A percentile compares a stretch with the other conserved stretches of the same genome.
phyloP scores from a whole-genome alignment of 345 rosid species.

The Moricandia moricandioides region DNA sequence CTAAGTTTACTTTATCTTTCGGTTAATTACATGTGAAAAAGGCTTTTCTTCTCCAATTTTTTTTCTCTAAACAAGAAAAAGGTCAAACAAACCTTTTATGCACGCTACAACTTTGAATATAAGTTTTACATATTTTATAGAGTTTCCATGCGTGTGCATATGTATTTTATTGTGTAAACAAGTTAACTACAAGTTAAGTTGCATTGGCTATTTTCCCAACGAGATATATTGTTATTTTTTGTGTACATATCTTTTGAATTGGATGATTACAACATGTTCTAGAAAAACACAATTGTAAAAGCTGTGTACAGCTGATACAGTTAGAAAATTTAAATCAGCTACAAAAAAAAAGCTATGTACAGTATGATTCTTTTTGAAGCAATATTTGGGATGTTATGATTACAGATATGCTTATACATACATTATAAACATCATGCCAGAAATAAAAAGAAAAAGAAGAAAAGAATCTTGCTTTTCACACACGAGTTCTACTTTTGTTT shows the following conservation, averaged over 20 bases:
- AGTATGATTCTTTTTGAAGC: not conserved
- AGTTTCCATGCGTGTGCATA: constrained; percentile 26
- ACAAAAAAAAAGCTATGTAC: not conserved
- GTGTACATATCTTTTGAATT: not conserved
- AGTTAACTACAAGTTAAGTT: constrained; percentile 2
- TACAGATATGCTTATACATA: not conserved
- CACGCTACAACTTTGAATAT: constrained; percentile 35
- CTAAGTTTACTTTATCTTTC: constrained; percentile 33
- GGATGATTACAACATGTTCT: not conserved
- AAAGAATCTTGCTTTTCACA: constrained; percentile 38
- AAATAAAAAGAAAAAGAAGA: not conserved
- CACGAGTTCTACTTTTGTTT: constrained; percentile 34
- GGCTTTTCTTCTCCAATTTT: constrained; percentile 18
- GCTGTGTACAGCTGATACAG: not conserved
- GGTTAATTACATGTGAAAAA: constrained; percentile 28
- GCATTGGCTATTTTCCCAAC: not conserved
- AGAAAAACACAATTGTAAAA: not conserved
- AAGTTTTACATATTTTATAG: not conserved
- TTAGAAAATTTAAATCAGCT: no score
- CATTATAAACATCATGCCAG: not conserved
- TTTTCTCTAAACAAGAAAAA: not conserved
- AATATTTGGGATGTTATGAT: constrained; percentile 8
- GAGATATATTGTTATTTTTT: not conserved
- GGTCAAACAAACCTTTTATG: constrained; percentile 28
- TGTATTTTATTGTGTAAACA: constrained; percentile 14